Base-by-base conservation (phyloP, 2,329 filamentous ascomycete genomes). In the Penicillium brevicompactum region DNA sequence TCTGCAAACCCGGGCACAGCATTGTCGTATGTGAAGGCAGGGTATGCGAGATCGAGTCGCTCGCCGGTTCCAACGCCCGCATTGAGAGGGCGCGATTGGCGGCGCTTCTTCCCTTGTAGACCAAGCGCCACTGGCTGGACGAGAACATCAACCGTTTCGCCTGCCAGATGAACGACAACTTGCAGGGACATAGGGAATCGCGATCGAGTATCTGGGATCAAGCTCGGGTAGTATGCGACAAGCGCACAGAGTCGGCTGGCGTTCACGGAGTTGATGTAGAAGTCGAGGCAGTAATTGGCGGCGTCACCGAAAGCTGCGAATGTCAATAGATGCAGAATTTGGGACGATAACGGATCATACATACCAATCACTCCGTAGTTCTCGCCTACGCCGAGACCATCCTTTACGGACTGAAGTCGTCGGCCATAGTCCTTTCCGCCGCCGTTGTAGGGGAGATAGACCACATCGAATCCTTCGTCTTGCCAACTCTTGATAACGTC, bases 1-100 rank as follows among this genome's bases (percentile, higher is more conserved):
- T 92, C 88, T 0, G 89, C 89, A 59, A 92, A 92, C 0, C 89
- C 89, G 0, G 84, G 74, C 48, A 84, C 75, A 0, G 74, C 83
- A 56, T 79, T 76, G 10, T 80, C 77, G 61, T 88, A 88, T 0
- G 79, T 79, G 65, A 81, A 86, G 4, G 69, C 67, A 6, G 65
- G 67, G 51, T 72, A 71, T 3, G 67, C 69, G 27, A 73, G 60
- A 6, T 70, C 57, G 32, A 73, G 52, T 5, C 70, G 69, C 55
- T 73, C 82, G 67, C 78, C 82, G 9, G 77, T 76, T 9, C 82
- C 82, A 2, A 80, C 76, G 0, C 82, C 82, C 0, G 77, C 72
- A 4, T 79, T 78, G 51, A 84, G 73, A 22, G 74, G 75, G 57
- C 82, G 80, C 18, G 73, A 77, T 21, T 77, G 72, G 0, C 76